These are phyloP conservation scores for Apophysomyces trapeziformis DNA, from an alignment of 371 early-diverging fungal species.

Conservation along the genomic window DNA sequence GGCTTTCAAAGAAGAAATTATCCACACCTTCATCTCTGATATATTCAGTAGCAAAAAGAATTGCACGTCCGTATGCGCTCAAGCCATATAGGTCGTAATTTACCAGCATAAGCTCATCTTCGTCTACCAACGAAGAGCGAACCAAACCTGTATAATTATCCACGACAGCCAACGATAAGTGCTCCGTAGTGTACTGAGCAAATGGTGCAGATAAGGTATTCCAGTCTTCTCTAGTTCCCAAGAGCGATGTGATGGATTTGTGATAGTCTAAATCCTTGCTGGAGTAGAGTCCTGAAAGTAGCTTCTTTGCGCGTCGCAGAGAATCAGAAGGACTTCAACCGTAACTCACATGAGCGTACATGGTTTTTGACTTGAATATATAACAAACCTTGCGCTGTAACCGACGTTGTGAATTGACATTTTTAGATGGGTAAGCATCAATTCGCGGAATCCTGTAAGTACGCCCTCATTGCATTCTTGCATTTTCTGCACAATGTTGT, in stretches of 20 bases:
- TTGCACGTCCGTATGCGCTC: slow-evolving; percentile 56
- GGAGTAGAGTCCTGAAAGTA: slow-evolving; percentile 14
- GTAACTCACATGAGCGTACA: neutral
- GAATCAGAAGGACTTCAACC: slow-evolving; percentile 32
- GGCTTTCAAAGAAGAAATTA: slow-evolving; percentile 30
- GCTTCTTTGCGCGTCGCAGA: slow-evolving; percentile 25
- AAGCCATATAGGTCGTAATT: slow-evolving; percentile 61
- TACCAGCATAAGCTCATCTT: slow-evolving; percentile 38
- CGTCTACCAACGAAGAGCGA: slow-evolving; percentile 25
- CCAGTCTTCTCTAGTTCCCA: slow-evolving; percentile 36
- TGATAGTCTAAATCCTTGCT: slow-evolving; percentile 4
- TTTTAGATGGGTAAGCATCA: slow-evolving; percentile 45
- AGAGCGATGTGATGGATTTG: slow-evolving; percentile 12
- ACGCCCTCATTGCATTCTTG: slow-evolving; percentile 15
- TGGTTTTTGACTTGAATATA: neutral
- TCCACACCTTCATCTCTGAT: slow-evolving; percentile 33
- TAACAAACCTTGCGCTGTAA: slow-evolving; percentile 46
- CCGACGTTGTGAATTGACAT: slow-evolving; percentile 47
- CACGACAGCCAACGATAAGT: slow-evolving; percentile 23
- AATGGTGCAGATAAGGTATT: slow-evolving; percentile 18
- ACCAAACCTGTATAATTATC: slow-evolving; percentile 29
- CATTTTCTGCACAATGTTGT: slow-evolving; percentile 11
- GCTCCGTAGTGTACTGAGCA: slow-evolving; percentile 22
- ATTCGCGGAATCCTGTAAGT: slow-evolving; percentile 11
- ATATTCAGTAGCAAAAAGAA: slow-evolving; percentile 51